Base-by-base conservation (phyloP, 2,329 filamentous ascomycete species). In the Stylonectria norvegica region DNA sequence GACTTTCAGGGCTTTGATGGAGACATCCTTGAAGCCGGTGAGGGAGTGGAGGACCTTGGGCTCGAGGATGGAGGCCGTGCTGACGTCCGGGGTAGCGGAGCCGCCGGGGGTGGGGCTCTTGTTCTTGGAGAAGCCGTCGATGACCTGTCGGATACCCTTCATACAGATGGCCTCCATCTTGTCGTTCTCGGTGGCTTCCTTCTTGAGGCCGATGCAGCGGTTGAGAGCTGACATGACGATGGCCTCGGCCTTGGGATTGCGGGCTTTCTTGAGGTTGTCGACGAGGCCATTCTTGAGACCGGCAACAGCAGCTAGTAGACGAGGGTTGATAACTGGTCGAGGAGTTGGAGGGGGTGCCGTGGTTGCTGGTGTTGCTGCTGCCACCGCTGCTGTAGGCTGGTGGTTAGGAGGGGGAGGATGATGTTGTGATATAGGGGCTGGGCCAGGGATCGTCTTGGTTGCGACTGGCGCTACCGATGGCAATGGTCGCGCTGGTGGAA, bases 211-310 rank as follows among this genome's bases (percentile, higher is more conserved):
- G 8, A 76, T 58, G 31, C 68, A 71, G 18, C 72, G 71, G 46
- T 75, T 76, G 45, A 77, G 61, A 10, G 73, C 73, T 5, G 72
- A 75, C 66, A 75, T 73, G 43, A 75, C 70, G 17, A 75, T 68
- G 17, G 66, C 69, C 41, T 74, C 67, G 12, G 70, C 63, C 40
- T 67, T 63, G 18, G 67, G 65, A 10, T 64, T 63, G 11, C 64
- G 62, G 1, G 67, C 66, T 45, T 67, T 69, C 35, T 63, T 63
- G 29, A 76, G 62, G 40, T 72, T 71, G 36, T 68, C 63, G 9
- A 70, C 63, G 12, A 76, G 61, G 8, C 71, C 69, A 9, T 68
- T 66, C 50, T 72, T 73, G 54, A 77, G 68, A 14, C 64, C 63
- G 22, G 66, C 62, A 14, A 77, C 64, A 11, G 68, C 66, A 5